Conservation (phyloP, 108 stramenopile species). For the Mediolabrus comicus region DNA sequence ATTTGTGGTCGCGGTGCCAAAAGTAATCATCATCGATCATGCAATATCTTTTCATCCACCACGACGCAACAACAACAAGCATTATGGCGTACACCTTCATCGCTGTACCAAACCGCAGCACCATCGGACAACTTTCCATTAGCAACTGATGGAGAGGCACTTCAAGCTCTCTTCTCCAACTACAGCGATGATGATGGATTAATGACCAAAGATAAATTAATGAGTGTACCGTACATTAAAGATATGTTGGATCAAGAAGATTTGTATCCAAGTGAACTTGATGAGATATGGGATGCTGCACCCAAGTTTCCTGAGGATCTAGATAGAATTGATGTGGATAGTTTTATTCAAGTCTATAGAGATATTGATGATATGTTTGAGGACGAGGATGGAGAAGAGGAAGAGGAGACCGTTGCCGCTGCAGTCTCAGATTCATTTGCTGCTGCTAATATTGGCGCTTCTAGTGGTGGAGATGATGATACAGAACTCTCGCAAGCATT, state of each 20-base stretch:
- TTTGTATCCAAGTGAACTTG: conserved; percentile 58
- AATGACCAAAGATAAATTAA: conserved; percentile 50
- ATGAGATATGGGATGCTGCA: conserved; percentile 64
- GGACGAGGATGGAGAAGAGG: conserved; percentile 45
- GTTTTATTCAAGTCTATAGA: conserved; percentile 74
- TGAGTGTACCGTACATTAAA: conserved; percentile 46
- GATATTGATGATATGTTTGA: conserved; percentile 87
- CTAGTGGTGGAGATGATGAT: conserved; percentile 18
- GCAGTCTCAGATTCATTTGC: conserved; percentile 4
- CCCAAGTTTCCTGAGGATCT: conserved; percentile 51
- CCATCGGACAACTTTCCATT: neutral
- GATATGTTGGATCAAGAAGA: conserved; percentile 75
- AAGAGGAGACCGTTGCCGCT: conserved; percentile 23
- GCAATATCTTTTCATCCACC: neutral
- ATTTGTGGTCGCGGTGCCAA: neutral
- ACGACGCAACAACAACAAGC: too few relatives aligned
- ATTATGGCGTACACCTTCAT: neutral
- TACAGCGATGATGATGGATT: conserved; percentile 57
- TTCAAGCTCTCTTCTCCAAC: conserved; percentile 48
- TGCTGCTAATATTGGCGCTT: conserved; percentile 28
- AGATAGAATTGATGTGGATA: conserved; percentile 61
- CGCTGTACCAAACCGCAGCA: neutral
- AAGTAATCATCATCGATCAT: neutral
- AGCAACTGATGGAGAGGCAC: conserved; percentile 26
- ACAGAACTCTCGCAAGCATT: conserved; percentile 49